phyloP scores from a whole-genome alignment of 2,329 filamentous ascomycete genomes.

The Neopestalotiopsis sp. region DNA sequence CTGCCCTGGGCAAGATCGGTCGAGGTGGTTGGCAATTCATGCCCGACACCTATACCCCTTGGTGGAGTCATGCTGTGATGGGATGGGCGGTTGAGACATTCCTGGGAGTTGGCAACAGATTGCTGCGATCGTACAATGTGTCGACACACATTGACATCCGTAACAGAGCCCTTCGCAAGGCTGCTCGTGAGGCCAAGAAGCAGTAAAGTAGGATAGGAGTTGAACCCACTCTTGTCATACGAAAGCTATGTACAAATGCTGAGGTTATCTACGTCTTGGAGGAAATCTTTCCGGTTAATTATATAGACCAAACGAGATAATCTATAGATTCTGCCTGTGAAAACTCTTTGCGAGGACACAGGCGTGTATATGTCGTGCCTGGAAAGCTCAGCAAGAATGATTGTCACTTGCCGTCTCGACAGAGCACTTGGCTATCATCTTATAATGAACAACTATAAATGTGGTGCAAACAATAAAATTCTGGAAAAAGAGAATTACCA shows the following conservation, averaged over 20 bases:
- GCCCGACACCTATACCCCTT: constrained; percentile 86
- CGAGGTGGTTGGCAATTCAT: constrained; percentile 79
- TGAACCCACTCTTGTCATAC: not conserved
- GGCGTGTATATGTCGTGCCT: no score
- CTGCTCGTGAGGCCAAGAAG: constrained; percentile 81
- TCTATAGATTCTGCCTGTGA: no score
- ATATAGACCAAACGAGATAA: no score
- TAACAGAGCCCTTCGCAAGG: constrained; percentile 81
- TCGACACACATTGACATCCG: constrained; percentile 85
- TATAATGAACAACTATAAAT: no score
- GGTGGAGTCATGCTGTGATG: constrained; percentile 90
- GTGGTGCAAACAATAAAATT: no score
- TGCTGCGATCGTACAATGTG: constrained; percentile 56
- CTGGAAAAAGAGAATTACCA: no score
- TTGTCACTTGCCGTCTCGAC: no score
- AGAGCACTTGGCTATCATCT: no score
- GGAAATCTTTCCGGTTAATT: not conserved
- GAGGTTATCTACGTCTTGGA: not conserved
- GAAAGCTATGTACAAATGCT: not conserved
- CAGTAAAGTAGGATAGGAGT: constrained; percentile 24
- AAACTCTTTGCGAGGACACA: no score
- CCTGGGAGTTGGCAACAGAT: constrained; percentile 52
- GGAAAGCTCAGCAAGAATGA: no score
- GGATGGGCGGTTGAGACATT: constrained; percentile 77
- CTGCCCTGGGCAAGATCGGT: constrained; percentile 81